Evolutionary conservation across 1,284 basidiomycete genomes (phyloP).

Genomic region (Austroboletus niveus): DNA sequence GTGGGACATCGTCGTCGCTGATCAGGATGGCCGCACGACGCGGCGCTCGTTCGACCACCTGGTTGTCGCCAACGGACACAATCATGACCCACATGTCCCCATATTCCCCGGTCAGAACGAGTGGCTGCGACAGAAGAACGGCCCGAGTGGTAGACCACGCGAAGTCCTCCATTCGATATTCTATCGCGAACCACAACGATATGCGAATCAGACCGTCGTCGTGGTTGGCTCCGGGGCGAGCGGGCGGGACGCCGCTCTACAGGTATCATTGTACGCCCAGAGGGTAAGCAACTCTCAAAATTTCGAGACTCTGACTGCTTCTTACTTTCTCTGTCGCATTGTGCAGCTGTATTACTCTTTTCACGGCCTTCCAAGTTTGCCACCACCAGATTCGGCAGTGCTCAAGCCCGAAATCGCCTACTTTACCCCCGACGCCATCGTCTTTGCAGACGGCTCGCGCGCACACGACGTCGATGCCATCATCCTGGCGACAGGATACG

Average conservation of each 20-base stretch:
- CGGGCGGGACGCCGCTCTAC: conserved; percentile 46
- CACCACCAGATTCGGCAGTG: conserved; percentile 32
- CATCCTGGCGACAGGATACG: conserved; percentile 55
- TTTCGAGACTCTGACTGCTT: not conserved
- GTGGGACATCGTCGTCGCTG: conserved; percentile 42
- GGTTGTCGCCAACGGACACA: conserved; percentile 52
- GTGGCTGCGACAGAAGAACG: conserved; percentile 39
- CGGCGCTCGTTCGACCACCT: conserved; percentile 47
- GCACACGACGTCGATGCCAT: conserved; percentile 44
- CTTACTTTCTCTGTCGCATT: not conserved
- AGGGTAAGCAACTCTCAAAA: conserved; percentile 32
- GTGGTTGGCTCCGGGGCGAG: conserved; percentile 51
- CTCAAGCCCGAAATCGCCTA: conserved; percentile 45
- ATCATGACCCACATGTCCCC: conserved; percentile 46
- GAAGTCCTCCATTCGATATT: conserved; percentile 54
- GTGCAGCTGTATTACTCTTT: conserved; percentile 45
- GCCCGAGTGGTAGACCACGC: conserved; percentile 26
- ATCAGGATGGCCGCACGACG: conserved; percentile 14
- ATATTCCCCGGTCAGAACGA: conserved; percentile 45
- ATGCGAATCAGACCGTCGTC: conserved; percentile 42
- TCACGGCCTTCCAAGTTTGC: conserved; percentile 23
- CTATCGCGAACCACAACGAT: conserved; percentile 48
- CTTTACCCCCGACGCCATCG: conserved; percentile 43
- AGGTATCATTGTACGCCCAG: conserved; percentile 40
- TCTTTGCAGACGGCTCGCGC: conserved; percentile 46